Evolutionary conservation across 2,329 filamentous ascomycete genomes (phyloP), one percentile per base, ranked within the genome.

Genomic region (Arthroderma sp.): DNA sequence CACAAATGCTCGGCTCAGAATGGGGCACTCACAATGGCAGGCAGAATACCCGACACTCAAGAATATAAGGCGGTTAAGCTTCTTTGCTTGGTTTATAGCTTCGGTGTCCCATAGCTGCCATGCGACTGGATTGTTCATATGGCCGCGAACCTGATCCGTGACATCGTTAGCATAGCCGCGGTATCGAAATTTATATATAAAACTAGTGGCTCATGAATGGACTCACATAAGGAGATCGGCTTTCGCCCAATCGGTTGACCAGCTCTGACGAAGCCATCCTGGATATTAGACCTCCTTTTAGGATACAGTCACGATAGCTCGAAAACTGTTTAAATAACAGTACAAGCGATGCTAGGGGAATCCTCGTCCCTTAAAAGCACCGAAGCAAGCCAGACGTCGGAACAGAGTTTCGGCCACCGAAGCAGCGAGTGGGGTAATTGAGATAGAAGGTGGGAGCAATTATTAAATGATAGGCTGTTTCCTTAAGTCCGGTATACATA

Each of bases 41-140:
- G 91, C 87, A 15, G 83, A 83, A 69, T 94, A 98, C 40, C 91
- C 91, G 57, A 96, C 88, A 61, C 89, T 93, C 49, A 96, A 71
- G 59, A 95, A 96, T 48, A 98, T 80, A 47, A 94, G 72, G 57
- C 87, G 84, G 63, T 96, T 93, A 54, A 88, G 78, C 54, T 72
- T 77, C 61, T 78, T 83, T 10, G 91, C 89, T 40, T 87, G 72
- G 50, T 76, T 75, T 44, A 95, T 71, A 10, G 85, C 78, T 56
- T 87, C 80, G 22, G 81, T 73, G 53, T 82, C 82, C 72, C 94
- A 85, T 48, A 85, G 71, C 70, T 98, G 91, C 91, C 91, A 98
- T 55, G 81, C 80, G 33, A 96, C 88, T 1, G 81, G 79, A 61
- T 93, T 94, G 54, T 82, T 71, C 61, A 80, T 77, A 60, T 93